Evolutionary conservation across 1,139 yeast species (phyloP), one percentile per base, ranked within the genome.

Genomic region (Yarrowia galli): DNA sequence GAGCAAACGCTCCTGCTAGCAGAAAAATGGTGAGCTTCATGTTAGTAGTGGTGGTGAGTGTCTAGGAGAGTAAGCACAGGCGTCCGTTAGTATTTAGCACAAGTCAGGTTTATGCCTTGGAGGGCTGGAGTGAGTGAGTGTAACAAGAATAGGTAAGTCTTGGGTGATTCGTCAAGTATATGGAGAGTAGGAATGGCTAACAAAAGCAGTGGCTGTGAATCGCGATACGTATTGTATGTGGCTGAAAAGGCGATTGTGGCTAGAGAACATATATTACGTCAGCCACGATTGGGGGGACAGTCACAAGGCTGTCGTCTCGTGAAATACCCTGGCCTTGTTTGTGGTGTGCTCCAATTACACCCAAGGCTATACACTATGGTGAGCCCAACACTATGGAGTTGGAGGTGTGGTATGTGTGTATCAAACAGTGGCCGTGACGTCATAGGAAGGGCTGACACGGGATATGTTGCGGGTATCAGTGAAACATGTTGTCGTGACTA

Each of bases 1-100:
- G 32, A 28, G 64, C 64, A 10, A 58, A 40, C 22, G n/a, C 64
- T 43, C 64, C 64, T 18, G 64, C 49, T 12, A 58, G 64, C 16
- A 58, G 20, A 2, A 54, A 25, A 23, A 54, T 7, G 6, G 61
- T 23, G 35, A 54, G 5, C 18, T 54, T 54, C 61, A 54, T 54
- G 28, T 7, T 28, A 13, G 22, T 25, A 42, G 40, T 5, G 32
- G 22, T 25, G 56, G 40, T 5, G 32, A 16, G 58, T 20, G 20
- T 20, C 45, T 9, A 42, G 15, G 45, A 42, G 18, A 16, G 13
- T 15, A 8, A 9, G 43, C 4, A 51, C 13, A 28, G 58, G 8
- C 16, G 2, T 2, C 18, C 25, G 32, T 15, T 18, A 35, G 58
- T 51, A 49, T 51, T 35, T 51, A 51, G 25, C 13, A 3, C 20